phyloP scores from a whole-genome alignment of 306 rosid species.

The Styphnolobium japonicum region DNA sequence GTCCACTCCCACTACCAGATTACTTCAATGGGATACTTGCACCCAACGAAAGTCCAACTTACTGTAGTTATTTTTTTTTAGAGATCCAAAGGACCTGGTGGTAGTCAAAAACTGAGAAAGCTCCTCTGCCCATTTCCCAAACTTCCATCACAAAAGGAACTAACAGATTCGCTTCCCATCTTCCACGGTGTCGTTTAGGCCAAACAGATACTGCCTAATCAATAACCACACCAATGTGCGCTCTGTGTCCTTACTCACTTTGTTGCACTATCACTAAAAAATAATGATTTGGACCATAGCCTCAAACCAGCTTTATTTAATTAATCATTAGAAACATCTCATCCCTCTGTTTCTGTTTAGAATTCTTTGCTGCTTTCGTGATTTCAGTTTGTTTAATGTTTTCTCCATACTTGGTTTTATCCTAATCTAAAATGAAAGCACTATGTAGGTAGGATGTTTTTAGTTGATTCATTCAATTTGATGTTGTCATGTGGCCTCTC shows the following conservation, averaged over 20 bases:
- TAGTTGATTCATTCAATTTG: background rate
- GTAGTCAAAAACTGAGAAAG: background rate
- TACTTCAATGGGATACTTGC: too few species aligned
- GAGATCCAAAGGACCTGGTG: background rate
- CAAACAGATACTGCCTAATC: constrained; percentile 8
- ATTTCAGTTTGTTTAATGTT: background rate
- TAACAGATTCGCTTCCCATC: background rate
- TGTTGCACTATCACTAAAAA: background rate
- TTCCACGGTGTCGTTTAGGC: constrained; percentile 11
- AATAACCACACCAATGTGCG: background rate
- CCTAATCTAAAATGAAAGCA: background rate
- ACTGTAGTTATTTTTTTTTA: background rate
- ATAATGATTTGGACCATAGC: background rate
- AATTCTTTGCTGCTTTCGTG: background rate
- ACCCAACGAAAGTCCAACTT: too few species aligned
- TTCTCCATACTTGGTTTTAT: background rate
- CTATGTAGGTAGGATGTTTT: too few species aligned
- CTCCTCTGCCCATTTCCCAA: background rate
- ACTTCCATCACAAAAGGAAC: background rate
- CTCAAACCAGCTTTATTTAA: background rate
- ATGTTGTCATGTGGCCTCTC: background rate
- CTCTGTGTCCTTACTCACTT: background rate
- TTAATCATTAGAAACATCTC: background rate
- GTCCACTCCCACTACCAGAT: too few species aligned
- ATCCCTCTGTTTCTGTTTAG: background rate